Evolutionary conservation across 23 red algal genomes (phyloP).

Genomic region (Gracilariopsis chorda): DNA sequence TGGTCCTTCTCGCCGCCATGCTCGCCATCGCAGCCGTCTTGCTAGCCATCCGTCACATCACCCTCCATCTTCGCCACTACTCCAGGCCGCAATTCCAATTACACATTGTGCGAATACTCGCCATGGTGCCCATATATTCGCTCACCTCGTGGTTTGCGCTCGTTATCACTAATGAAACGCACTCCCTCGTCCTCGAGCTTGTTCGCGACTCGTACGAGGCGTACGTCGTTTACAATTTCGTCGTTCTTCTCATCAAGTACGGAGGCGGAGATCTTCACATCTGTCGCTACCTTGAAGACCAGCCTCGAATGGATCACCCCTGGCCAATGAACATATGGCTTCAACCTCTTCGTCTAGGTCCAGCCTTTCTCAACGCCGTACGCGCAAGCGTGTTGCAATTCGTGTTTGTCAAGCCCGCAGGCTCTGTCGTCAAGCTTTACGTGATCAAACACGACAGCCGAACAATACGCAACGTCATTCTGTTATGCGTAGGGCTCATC

Average conservation of each 20-base stretch:
- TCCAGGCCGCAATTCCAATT: conserved; percentile 83
- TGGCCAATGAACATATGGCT: conserved; percentile 65
- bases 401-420: conserved; percentile 88
- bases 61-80: conserved; percentile 75
- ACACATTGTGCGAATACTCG: conserved; percentile 92
- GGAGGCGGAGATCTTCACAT: conserved; percentile 84
- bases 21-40: conserved; percentile 4
- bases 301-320: conserved; percentile 86
- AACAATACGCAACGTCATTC: conserved; percentile 4
- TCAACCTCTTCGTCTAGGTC: conserved; percentile 69
- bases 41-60: conserved; percentile 50
- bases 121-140: conserved; percentile 98
- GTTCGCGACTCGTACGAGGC: conserved; percentile 97
- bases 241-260: conserved; percentile 89
- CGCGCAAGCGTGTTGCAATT: conserved; percentile 87
- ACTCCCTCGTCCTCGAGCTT: conserved; percentile 72
- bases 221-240: conserved; percentile 96
- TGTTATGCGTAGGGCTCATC: background rate
- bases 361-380: conserved; percentile 75
- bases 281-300: conserved; percentile 72
- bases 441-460: conserved; percentile 4
- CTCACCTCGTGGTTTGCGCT: conserved; percentile 83
- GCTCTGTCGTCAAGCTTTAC: conserved; percentile 43
- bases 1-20: background rate
- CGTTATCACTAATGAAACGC: conserved; percentile 36